Base-by-base conservation (phyloP, 192 early-diverging fungal species). In the Rhizoclosmatium globosum region DNA sequence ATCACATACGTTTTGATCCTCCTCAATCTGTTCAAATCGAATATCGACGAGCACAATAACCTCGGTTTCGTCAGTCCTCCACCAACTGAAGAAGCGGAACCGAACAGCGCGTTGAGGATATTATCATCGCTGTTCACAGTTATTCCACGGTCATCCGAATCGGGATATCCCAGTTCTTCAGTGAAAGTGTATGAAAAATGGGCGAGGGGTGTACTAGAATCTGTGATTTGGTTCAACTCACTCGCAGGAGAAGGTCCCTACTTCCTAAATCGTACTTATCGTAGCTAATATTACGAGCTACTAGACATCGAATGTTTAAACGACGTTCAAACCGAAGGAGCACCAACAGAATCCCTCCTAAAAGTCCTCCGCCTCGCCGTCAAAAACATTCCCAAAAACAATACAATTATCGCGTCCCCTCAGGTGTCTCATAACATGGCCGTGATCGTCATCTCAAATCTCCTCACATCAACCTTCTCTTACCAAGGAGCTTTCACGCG, bases 201-300 rank as follows among this genome's bases (percentile, higher is more conserved):
- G 72, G 31, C 21, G 3, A 23, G 72, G 23, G 38, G 59, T 31
- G 59, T 74, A 11, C 23, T 74, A 4, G 72, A 74, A 74, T 43
- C 72, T n/a, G 72, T 62, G 42, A 31, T 59, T 62, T 74, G 72
- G 72, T 74, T 74, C 72, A 74, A 74, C 72, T 74, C 72, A 1
- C 38, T 74, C 17, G 43, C 39, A n/a, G 31, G 38, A 11, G 72
- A 74, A 42, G 72, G 72, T 64, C 15, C 41, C 3, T 46, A 11
- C 6, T 68, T 68, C 4, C 13, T 68, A 39, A 64, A 64, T 64
- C 19, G 23, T 64, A n/a, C n/a, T n/a, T n/a, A n/a, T n/a, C n/a
- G n/a, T n/a, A n/a, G n/a, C n/a, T n/a, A n/a, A n/a, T n/a, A n/a
- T n/a, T n/a, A n/a, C n/a, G 4, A 64, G 7, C 62, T 68, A 11